Conservation (phyloP, 176 grass and related monocot genomes). For the Triticum urartu region DNA sequence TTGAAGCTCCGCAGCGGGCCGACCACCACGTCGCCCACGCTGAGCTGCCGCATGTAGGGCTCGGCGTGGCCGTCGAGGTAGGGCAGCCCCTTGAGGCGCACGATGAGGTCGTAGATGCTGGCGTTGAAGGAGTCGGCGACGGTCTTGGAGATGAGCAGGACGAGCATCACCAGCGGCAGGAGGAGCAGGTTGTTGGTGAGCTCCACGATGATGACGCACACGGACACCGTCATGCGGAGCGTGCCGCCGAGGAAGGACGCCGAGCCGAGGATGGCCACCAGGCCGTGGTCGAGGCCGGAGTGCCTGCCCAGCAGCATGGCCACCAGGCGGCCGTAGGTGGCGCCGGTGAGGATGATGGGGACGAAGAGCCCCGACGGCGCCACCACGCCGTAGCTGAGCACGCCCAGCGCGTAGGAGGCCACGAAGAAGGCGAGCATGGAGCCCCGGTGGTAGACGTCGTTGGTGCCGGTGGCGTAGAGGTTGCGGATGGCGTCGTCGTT, state of each 20-base stretch:
- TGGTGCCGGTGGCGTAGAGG: slow-evolving; percentile 68
- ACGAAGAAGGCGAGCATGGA: slow-evolving; percentile 73
- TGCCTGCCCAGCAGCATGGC: slow-evolving; percentile 55
- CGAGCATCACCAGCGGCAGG: slow-evolving; percentile 87
- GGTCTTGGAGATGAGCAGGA: slow-evolving; percentile 90
- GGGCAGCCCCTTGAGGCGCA: slow-evolving; percentile 71
- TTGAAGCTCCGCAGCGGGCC: slow-evolving; percentile 68
- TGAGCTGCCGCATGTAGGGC: slow-evolving; percentile 94
- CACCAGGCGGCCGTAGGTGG: slow-evolving; percentile 74
- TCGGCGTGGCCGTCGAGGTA: slow-evolving; percentile 84
- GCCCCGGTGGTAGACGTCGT: slow-evolving; percentile 66
- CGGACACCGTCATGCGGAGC: slow-evolving; percentile 81
- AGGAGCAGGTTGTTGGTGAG: slow-evolving; percentile 94
- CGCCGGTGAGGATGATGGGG: slow-evolving; percentile 90
- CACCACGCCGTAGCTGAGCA: slow-evolving; percentile 91
- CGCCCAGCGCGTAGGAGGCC: slow-evolving; percentile 66
- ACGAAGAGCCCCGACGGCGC: slow-evolving; percentile 85
- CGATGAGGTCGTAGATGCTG: slow-evolving; percentile 88
- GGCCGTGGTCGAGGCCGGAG: slow-evolving; percentile 82
- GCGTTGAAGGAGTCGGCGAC: slow-evolving; percentile 83
- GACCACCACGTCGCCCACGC: slow-evolving; percentile 62
- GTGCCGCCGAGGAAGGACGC: slow-evolving; percentile 91
- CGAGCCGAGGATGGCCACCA: slow-evolving; percentile 87
- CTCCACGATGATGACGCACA: slow-evolving; percentile 86
- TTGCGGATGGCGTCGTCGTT: slow-evolving; percentile 92